Percentiles rank a stretch among this genome's conserved stretches.
These are phyloP conservation scores for Diversispora eburnea DNA, from an alignment of 192 early-diverging fungal genomes.

Conservation along the genomic window DNA sequence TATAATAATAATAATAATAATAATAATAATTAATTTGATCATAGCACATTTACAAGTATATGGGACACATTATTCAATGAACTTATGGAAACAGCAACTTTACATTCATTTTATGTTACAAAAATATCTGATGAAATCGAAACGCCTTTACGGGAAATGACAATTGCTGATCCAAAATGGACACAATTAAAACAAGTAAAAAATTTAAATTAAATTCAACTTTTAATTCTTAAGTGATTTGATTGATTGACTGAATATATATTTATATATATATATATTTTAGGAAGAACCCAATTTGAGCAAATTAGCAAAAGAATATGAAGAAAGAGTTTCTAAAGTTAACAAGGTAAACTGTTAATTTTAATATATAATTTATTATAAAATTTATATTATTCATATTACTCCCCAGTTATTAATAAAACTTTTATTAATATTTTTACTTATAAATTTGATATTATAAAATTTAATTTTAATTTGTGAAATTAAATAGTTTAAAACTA, in stretches of 20 bases:
- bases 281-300: constrained; percentile 11
- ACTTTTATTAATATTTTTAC: too few relatives aligned
- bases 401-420: too few relatives aligned
- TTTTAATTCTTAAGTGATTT: too few relatives aligned
- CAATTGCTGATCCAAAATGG: constrained; percentile 20
- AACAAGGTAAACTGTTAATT: constrained; percentile 13
- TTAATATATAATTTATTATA: background rate
- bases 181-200: constrained; percentile 15
- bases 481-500: constrained; percentile 6
- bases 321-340: constrained; percentile 22
- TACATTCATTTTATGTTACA: constrained; percentile 35
- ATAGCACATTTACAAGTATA: constrained; percentile 27
- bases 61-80: constrained; percentile 37
- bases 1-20: background rate
- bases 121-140: constrained; percentile 43
- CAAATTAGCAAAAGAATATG: constrained; percentile 18
- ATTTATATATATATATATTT: too few relatives aligned
- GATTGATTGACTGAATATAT: too few relatives aligned
- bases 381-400: background rate
- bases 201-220: background rate
- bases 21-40: background rate
- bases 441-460: background rate
- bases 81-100: constrained; percentile 30
- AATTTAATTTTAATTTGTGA: background rate
- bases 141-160: constrained; percentile 29